Evolutionary conservation across 169 alveolate species (phyloP).

Genomic region (Cryptosporidium baileyi): DNA sequence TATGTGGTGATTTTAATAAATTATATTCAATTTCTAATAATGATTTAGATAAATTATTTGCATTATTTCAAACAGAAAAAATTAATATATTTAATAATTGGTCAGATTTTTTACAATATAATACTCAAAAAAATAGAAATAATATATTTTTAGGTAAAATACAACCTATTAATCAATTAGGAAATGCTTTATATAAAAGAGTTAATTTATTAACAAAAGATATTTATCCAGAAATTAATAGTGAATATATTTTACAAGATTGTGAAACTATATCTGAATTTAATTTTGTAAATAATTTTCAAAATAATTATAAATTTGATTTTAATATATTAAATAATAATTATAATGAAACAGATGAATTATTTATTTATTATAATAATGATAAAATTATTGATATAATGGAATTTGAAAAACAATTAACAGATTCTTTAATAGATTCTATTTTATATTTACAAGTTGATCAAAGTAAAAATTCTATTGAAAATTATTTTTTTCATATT

Average conservation of each 20-base stretch:
- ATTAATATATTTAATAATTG: constrained; percentile 40
- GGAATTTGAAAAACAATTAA: constrained; percentile 22
- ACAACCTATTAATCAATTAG: background rate
- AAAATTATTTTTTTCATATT: constrained; percentile 3
- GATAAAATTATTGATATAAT: background rate
- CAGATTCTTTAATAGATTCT: constrained; percentile 50
- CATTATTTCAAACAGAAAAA: constrained; percentile 36
- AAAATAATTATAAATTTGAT: background rate
- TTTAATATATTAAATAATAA: background rate
- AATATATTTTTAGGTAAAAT: constrained; percentile 20
- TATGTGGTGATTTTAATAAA: constrained; percentile 51
- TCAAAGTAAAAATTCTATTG: background rate
- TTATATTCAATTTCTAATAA: background rate
- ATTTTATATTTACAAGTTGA: background rate
- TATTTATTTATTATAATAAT: background rate
- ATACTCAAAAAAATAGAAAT: constrained; percentile 27
- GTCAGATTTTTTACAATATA: constrained; percentile 44
- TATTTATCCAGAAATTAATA: background rate
- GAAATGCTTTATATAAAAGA: constrained; percentile 1
- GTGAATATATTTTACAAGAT: background rate
- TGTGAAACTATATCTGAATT: constrained; percentile 14
- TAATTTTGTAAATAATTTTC: background rate
- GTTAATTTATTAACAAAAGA: constrained; percentile 5
- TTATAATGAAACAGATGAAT: background rate
- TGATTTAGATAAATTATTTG: constrained; percentile 55